Base-by-base conservation (phyloP, 2,329 filamentous ascomycete species). In the Hymenoscyphus infarciens region DNA sequence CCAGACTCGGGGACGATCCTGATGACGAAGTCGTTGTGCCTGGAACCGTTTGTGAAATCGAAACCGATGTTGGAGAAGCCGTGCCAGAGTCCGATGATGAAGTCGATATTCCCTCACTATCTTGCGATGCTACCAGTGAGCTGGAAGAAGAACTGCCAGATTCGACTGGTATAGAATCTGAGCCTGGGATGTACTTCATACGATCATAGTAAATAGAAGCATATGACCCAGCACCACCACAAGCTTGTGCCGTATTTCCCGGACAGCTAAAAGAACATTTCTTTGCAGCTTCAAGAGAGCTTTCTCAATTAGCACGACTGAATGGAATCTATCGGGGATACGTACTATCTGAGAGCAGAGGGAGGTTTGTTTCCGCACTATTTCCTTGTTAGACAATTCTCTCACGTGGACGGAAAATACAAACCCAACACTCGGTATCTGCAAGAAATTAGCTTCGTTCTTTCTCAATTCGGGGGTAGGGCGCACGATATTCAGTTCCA, bases 151-250 rank as follows among this genome's bases (percentile, higher is more conserved):
- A 29, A 16, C 35, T 13, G 35, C 5, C 35, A 35, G 38, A 29
- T 16, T 16, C 52, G 25, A 45, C 25, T 11, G 60, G 42, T 53
- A 52, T 57, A 42, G 60, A 33, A 29, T 69, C 66, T 7, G 63
- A 45, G 2, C 64, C 63, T 2, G 67, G 67, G 16, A 67, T 69
- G 59, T 74, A 75, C 39, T 66, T 70, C 13, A 62, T 70, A 1
- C 66, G 63, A 60, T 75, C 73, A 39, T 74, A 74, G 60, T 72
- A 75, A 27, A 74, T 56, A n/a, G 71, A 75, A 61, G 76, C 66
- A 56, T 71, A 76, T 2, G 68, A 70, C 2, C 71, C 70, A 42
- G 74, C 67, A 4, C 75, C 75, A 61, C 68, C 66, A 53, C 67
- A 68, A 31, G 68, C 62, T 31, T 68, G 66, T 3, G 62, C 64